Percentiles rank a stretch among this genome's conserved stretches.
Conservation (phyloP, 192 early-diverging fungal genomes). For the Mortierella alpina region DNA sequence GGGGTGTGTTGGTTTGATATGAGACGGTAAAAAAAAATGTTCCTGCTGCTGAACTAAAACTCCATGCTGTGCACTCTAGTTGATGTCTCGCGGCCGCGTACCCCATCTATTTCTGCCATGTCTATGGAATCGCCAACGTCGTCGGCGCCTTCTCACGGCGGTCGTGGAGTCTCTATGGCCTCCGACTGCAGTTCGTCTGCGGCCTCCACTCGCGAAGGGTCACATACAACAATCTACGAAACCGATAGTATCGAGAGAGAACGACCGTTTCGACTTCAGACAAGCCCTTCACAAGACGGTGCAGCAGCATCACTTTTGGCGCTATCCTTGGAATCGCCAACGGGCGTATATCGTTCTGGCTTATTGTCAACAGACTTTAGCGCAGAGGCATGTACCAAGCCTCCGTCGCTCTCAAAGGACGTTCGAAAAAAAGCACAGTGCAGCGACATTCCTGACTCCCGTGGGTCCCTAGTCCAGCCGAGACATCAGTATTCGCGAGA, state of each 20-base stretch:
- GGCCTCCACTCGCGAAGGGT: constrained; percentile 28
- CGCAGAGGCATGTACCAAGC: background rate
- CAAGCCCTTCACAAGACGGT: constrained; percentile 25
- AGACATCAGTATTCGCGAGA: no score
- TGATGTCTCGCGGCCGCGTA: background rate
- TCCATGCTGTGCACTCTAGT: background rate
- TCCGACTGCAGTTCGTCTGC: constrained; percentile 31
- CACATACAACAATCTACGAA: constrained; percentile 19
- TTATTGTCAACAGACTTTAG: background rate
- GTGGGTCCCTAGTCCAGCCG: no score
- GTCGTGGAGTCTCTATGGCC: constrained; percentile 18
- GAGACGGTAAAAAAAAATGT: background rate
- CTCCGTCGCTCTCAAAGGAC: background rate
- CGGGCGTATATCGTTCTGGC: background rate
- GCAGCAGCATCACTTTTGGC: constrained; percentile 17
- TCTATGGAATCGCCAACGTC: constrained; percentile 7
- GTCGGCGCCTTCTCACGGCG: background rate
- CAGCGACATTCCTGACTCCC: no score
- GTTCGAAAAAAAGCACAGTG: no score
- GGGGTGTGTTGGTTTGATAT: no score
- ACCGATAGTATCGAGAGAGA: constrained; percentile 5
- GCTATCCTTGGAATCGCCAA: constrained; percentile 35
- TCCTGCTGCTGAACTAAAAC: background rate
- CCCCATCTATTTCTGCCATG: constrained; percentile 17
- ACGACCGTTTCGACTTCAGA: background rate